Percentiles rank a stretch among this genome's conserved stretches.
These are phyloP conservation scores for Euclidium syriacum DNA, from an alignment of 345 rosid genomes.

Conservation along the genomic window DNA sequence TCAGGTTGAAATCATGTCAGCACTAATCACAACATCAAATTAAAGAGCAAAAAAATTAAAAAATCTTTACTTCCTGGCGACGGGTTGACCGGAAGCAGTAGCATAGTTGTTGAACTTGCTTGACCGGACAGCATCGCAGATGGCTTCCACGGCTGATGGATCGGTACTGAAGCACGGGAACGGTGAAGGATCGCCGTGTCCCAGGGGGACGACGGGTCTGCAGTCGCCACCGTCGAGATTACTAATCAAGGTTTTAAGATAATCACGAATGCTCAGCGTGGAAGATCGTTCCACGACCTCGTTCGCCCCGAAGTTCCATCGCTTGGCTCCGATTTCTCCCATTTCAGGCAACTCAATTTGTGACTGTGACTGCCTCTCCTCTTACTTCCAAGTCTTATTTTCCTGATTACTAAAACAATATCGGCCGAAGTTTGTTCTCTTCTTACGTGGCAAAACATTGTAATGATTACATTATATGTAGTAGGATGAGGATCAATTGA, in stretches of 20 bases:
- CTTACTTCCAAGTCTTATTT: no score
- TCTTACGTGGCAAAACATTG: no score
- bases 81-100: constrained; percentile 8
- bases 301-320: constrained; percentile 22
- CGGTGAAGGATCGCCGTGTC: constrained; percentile 30
- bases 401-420: no score
- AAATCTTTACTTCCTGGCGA: constrained; percentile 22
- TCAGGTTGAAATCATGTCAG: background rate
- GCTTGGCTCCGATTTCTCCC: constrained; percentile 4
- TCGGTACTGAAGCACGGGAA: constrained; percentile 24
- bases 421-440: no score
- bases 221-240: background rate
- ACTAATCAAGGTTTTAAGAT: background rate
- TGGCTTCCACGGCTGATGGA: constrained; percentile 19
- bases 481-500: no score
- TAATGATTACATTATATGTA: no score
- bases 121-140: constrained; percentile 22
- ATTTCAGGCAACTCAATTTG: no score
- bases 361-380: no score
- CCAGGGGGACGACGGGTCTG: constrained; percentile 14
- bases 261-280: background rate
- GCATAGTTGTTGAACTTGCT: constrained; percentile 21
- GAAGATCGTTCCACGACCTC: background rate
- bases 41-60: background rate
- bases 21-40: background rate